These are phyloP conservation scores for Nematodospora anomalae DNA, from an alignment of 1,139 yeast genomes.

Conservation along the genomic window DNA sequence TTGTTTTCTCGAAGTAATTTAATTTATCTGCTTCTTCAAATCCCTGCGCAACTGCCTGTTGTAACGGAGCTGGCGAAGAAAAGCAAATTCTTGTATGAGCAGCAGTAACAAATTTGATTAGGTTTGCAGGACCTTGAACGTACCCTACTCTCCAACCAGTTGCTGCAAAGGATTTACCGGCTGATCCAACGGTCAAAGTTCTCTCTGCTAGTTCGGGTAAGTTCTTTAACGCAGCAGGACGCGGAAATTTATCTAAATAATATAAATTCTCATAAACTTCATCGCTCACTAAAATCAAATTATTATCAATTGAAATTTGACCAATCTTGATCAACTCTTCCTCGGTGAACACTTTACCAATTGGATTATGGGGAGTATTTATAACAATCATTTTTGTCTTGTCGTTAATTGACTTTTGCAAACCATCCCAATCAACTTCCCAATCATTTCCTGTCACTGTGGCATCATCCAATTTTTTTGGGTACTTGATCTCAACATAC, in stretches of 20 bases:
- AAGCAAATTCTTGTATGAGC: conserved; percentile 95
- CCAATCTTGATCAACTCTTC: conserved; percentile 78
- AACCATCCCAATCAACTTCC: conserved; percentile 76
- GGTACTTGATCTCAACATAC: conserved; percentile 83
- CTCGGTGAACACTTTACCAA: conserved; percentile 82
- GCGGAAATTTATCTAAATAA: conserved; percentile 65
- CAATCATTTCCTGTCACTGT: conserved; percentile 82
- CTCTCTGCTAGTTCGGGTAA: conserved; percentile 73
- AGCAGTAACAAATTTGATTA: conserved; percentile 76
- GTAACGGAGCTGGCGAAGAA: conserved; percentile 89
- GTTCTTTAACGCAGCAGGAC: conserved; percentile 74
- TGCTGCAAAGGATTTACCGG: conserved; percentile 96
- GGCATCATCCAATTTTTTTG: conserved; percentile 63
- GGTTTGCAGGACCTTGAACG: conserved; percentile 83
- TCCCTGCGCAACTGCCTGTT: conserved; percentile 86
- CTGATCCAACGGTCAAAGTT: conserved; percentile 91
- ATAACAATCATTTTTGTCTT: conserved; percentile 84
- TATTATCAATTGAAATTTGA: conserved; percentile 76
- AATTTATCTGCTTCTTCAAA: conserved; percentile 59
- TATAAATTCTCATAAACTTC: conserved; percentile 93
- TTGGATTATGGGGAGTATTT: conserved; percentile 95
- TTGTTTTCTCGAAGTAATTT: conserved; percentile 68
- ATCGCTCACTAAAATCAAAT: conserved; percentile 79
- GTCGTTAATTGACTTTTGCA: conserved; percentile 65
- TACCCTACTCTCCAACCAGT: conserved; percentile 99